Evolutionary conservation across 1,284 basidiomycete species (phyloP).

Genomic region (Trichosporon ovoides): DNA sequence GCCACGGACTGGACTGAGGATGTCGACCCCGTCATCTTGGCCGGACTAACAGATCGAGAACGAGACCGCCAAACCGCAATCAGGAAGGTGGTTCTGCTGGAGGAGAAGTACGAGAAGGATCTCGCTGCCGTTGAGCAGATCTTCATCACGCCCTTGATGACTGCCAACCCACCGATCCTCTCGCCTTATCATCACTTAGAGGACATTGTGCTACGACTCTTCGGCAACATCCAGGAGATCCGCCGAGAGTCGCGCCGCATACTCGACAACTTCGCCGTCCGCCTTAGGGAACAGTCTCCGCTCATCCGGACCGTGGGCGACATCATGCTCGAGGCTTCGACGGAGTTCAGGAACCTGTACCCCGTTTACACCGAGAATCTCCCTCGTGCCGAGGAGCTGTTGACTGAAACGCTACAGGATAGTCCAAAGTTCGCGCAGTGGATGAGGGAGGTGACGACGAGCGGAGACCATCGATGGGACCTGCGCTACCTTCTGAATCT

Average conservation of each 20-base stretch:
- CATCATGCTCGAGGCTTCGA: slow-evolving; percentile 79
- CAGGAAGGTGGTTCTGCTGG: slow-evolving; percentile 81
- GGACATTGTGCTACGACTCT: slow-evolving; percentile 77
- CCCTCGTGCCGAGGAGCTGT: slow-evolving; percentile 74
- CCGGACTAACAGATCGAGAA: slow-evolving; percentile 66
- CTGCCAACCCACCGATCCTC: slow-evolving; percentile 68
- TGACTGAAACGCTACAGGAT: slow-evolving; percentile 75
- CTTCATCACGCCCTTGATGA: slow-evolving; percentile 72
- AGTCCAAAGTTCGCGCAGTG: slow-evolving; percentile 80
- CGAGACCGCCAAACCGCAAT: slow-evolving; percentile 84
- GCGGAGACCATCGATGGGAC: slow-evolving; percentile 70
- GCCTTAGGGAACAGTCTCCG: slow-evolving; percentile 80
- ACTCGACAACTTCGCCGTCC: slow-evolving; percentile 76
- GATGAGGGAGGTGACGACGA: slow-evolving; percentile 67
- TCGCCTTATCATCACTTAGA: slow-evolving; percentile 59
- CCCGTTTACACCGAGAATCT: slow-evolving; percentile 78
- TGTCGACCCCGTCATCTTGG: slow-evolving; percentile 63
- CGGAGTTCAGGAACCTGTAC: slow-evolving; percentile 81
- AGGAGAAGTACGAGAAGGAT: slow-evolving; percentile 85
- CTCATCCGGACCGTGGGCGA: slow-evolving; percentile 84
- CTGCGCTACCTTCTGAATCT: slow-evolving; percentile 80
- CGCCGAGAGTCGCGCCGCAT: slow-evolving; percentile 73
- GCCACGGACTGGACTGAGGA: slow-evolving; percentile 62
- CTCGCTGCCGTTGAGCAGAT: slow-evolving; percentile 73
- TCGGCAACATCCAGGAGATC: slow-evolving; percentile 79